phyloP scores from a whole-genome alignment of 2,329 filamentous ascomycete species.

The Monilinia polystroma region DNA sequence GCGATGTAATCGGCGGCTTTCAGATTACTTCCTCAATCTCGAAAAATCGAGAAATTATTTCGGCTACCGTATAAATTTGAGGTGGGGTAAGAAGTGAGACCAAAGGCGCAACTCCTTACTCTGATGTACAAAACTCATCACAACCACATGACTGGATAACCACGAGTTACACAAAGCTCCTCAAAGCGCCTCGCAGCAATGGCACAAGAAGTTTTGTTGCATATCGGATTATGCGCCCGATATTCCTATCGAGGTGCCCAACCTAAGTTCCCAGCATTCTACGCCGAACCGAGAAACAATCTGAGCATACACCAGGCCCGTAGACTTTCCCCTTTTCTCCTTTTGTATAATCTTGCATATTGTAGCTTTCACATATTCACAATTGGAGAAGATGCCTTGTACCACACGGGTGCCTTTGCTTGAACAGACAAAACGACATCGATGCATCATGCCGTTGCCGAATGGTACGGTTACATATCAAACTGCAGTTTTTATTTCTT shows the following conservation, averaged over 20 bases:
- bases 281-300: constrained; percentile 6
- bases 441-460: constrained; percentile 11
- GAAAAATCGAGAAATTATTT: constrained; percentile 26
- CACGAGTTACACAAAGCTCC: constrained; percentile 8
- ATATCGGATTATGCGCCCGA: constrained; percentile 25
- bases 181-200: background rate
- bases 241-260: constrained; percentile 13
- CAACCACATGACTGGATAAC: constrained; percentile 16
- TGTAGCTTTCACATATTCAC: background rate
- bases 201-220: constrained; percentile 22
- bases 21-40: constrained; percentile 21
- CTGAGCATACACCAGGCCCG: background rate
- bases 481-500: background rate
- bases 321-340: background rate
- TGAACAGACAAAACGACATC: background rate
- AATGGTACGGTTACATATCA: constrained; percentile 3
- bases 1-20: constrained; percentile 19
- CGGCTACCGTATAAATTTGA: constrained; percentile 17
- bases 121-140: background rate
- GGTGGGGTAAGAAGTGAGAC: constrained; percentile 4
- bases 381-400: constrained; percentile 1
- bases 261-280: constrained; percentile 7
- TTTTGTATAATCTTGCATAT: constrained; percentile 15
- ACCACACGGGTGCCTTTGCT: background rate
- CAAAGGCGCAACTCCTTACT: constrained; percentile 11